These are phyloP conservation scores for Papiliotrema fonsecae DNA, from an alignment of 1,284 basidiomycete species.

Conservation along the genomic window DNA sequence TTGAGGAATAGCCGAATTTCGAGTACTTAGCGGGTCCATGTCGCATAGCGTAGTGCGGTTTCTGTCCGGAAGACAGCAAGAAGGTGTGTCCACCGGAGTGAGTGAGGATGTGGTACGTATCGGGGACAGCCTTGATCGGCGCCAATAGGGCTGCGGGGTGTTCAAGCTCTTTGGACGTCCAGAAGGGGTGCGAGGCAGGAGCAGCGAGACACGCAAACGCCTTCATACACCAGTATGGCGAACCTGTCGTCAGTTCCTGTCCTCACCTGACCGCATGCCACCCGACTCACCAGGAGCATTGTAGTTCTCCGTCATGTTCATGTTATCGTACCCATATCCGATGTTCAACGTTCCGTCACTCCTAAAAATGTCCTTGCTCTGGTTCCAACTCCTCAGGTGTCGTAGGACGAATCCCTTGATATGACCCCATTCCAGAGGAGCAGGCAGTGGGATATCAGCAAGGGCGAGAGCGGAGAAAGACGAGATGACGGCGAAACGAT, in stretches of 20 bases:
- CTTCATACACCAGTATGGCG: constrained; percentile 79
- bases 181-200: constrained; percentile 64
- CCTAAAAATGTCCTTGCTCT: constrained; percentile 53
- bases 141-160: constrained; percentile 52
- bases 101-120: constrained; percentile 65
- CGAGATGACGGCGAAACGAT: constrained; percentile 71
- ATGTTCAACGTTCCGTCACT: constrained; percentile 67
- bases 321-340: constrained; percentile 67
- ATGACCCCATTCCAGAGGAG: constrained; percentile 63
- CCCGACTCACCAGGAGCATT: constrained; percentile 60
- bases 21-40: constrained; percentile 73
- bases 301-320: constrained; percentile 70
- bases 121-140: constrained; percentile 54
- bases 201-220: constrained; percentile 66
- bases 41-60: constrained; percentile 70
- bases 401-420: constrained; percentile 68
- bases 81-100: constrained; percentile 58
- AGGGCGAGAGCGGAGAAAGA: constrained; percentile 71
- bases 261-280: neutral
- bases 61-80: constrained; percentile 69
- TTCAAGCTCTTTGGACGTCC: constrained; percentile 60
- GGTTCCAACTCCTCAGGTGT: constrained; percentile 66
- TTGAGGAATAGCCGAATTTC: constrained; percentile 66
- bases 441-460: constrained; percentile 62
- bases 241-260: constrained; percentile 34